Evolutionary conservation across 495 filamentous ascomycete species (phyloP).

Genomic region (Talaromyces ruber): DNA sequence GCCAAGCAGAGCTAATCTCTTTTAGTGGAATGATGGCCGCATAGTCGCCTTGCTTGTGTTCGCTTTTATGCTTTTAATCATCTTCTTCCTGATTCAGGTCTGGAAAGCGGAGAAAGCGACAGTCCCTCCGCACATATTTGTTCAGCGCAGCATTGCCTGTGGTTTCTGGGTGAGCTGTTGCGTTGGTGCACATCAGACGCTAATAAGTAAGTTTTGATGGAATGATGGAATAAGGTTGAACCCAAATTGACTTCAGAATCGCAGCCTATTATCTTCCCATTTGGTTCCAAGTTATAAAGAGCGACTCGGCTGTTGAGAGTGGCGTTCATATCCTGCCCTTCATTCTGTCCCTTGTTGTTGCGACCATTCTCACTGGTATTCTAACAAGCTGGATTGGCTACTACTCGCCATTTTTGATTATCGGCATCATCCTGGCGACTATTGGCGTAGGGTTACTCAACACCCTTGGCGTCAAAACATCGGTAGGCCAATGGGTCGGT

Average conservation of each 20-base stretch:
- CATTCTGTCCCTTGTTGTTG: slow-evolving; percentile 48
- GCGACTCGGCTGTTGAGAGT: slow-evolving; percentile 14
- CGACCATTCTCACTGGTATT: slow-evolving; percentile 46
- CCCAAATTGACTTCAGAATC: slow-evolving; percentile 14
- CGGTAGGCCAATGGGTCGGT: slow-evolving; percentile 47
- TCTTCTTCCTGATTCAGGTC: slow-evolving; percentile 18
- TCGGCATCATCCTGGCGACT: slow-evolving; percentile 34
- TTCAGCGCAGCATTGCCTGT: slow-evolving; percentile 17
- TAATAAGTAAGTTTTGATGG: background rate
- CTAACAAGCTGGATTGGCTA: slow-evolving; percentile 53
- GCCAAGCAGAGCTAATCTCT: slow-evolving; percentile 27
- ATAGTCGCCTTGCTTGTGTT: slow-evolving; percentile 31
- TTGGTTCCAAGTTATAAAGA: slow-evolving; percentile 28
- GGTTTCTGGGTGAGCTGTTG: slow-evolving; percentile 47
- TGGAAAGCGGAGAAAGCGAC: slow-evolving; percentile 34
- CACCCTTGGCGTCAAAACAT: slow-evolving; percentile 38
- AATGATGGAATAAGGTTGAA: too few relatives aligned
- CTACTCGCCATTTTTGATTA: slow-evolving; percentile 46
- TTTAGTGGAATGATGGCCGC: slow-evolving; percentile 24
- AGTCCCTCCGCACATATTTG: slow-evolving; percentile 23
- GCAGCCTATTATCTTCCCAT: slow-evolving; percentile 24
- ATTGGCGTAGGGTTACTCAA: slow-evolving; percentile 52
- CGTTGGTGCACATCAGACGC: slow-evolving; percentile 45
- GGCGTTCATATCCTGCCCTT: slow-evolving; percentile 32
- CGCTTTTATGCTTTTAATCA: slow-evolving; percentile 22